Evolutionary conservation across 306 rosid species (phyloP), one percentile per base, ranked within the genome.

Genomic region (Cicer chorassanicum): DNA sequence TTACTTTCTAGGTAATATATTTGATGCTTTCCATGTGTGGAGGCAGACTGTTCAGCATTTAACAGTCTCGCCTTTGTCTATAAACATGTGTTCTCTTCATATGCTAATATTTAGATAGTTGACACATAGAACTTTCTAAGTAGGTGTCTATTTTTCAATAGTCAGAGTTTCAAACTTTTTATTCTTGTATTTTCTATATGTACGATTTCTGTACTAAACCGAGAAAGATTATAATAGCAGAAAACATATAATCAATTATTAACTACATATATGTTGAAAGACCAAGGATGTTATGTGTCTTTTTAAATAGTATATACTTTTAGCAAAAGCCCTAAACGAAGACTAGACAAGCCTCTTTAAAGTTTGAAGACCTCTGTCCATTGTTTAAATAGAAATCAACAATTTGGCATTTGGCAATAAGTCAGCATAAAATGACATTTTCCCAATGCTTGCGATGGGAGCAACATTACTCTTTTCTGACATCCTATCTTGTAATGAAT

Each of bases 111-210:
- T 40, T 63, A 39, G 68, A 40, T 39, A n/a, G 12, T 63, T 0
- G 14, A 24, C 15, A 57, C 11, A 57, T 57, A 13, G 64, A 63
- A 63, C 29, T 63, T 39, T 63, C 68, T 39, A 39, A 63, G 68
- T 4, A n/a, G 48, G 49, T 63, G n/a, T 40, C 36, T 36, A 38
- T 40, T 42, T 63, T 40, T 63, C 68, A 14, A 40, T 40, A 39
- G 24, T 39, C 34, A 54, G 49, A 6, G 10, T 41, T 40, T 63
- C 11, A 63, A 13, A 14, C 68, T 14, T 15, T 29, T 34, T 34
- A 57, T n/a, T 38, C 45, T 62, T 62, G 68, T 42, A 19, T 62
- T 38, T 24, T 38, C 24, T 62, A 39, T 38, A 9, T 44, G 39
- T 62, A 29, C 0, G 68, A 62, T 24, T 4, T 13, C 1, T 9